These are phyloP conservation scores for Bryoglossum gracile DNA, from an alignment of 495 filamentous ascomycete species.

Conservation along the genomic window DNA sequence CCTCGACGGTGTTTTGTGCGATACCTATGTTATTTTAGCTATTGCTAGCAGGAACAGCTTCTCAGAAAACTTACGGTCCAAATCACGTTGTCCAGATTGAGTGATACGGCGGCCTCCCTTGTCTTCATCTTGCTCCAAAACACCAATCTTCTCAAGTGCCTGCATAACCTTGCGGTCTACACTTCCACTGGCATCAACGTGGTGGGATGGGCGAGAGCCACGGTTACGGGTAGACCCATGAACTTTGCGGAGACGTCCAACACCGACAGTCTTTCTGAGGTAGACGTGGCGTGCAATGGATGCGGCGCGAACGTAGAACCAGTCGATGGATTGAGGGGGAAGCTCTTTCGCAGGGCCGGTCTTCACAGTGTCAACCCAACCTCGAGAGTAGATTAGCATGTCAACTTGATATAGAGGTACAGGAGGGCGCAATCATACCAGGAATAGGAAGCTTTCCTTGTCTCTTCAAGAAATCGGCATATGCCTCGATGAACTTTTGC, in stretches of 20 bases:
- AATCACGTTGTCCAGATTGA: conserved; percentile 93
- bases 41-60: neutral
- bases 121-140: conserved; percentile 92
- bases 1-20: conserved; percentile 66
- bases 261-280: conserved; percentile 97
- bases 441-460: conserved; percentile 98
- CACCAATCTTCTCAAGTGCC: conserved; percentile 97
- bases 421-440: conserved; percentile 44
- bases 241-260: conserved; percentile 79
- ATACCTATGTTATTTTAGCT: conserved; percentile 39
- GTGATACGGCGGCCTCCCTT: conserved; percentile 97
- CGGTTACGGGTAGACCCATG: conserved; percentile 97
- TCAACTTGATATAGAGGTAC: neutral
- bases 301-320: conserved; percentile 98
- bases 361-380: conserved; percentile 99
- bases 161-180: conserved; percentile 96
- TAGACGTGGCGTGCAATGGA: conserved; percentile 96
- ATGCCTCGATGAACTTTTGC: conserved; percentile 91
- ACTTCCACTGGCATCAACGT: conserved; percentile 89
- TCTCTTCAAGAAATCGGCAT: conserved; percentile 96
- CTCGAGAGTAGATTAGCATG: conserved; percentile 33
- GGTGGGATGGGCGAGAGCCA: conserved; percentile 81
- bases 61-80: conserved; percentile 71
- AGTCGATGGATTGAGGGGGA: conserved; percentile 92
- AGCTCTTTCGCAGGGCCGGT: conserved; percentile 93